Evolutionary conservation across 148 eudicot species (phyloP), one percentile per base, ranked within the genome.

Genomic region (Mesembryanthemum crystallinum): DNA sequence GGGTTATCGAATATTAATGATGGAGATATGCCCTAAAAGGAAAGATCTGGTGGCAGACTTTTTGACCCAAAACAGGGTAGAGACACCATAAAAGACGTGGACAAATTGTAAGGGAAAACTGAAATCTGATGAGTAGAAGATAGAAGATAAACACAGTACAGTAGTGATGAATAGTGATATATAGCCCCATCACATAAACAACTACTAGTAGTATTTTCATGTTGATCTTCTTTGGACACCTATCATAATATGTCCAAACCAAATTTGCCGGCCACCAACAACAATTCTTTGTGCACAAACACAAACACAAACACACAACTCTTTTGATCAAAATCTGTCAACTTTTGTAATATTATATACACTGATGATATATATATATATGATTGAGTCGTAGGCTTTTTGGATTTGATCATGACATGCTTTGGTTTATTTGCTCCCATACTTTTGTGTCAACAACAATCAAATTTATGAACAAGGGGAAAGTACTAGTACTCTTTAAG

Each of bases 1-100:
- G 58, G 58, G 58, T 17, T 4, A 20, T 54, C 58, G 15, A n/a
- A n/a, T n/a, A 10, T 5, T 15, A 12, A 29, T 55, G 54, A 29
- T n/a, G n/a, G n/a, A 76, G 55, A 76, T 37, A 51, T 76, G 64
- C 78, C 52, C n/a, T 35, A 76, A 76, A 51, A 45, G 37, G 54
- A 71, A 57, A 54, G 70, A 57, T 39, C 28, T 73, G 18, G 11
- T 54, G 37, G 78, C 78, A 65, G 71, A 51, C 78, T 75, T 75
- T 65, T 75, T 75, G 24, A 66, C 64, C 13, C 8, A 15, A 74
- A 74, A 64, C 8, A 32, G 77, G 7, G 15, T 64, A 20, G 18
- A 33, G 24, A 75, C n/a, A 75, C 55, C 4, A 8, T 75, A 39
- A 13, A 25, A 52, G 78, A 75, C 17, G 72, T 66, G 51, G 64